phyloP scores from a whole-genome alignment of 768 basidiomycete genomes.

The Dioszegia hungarica region DNA sequence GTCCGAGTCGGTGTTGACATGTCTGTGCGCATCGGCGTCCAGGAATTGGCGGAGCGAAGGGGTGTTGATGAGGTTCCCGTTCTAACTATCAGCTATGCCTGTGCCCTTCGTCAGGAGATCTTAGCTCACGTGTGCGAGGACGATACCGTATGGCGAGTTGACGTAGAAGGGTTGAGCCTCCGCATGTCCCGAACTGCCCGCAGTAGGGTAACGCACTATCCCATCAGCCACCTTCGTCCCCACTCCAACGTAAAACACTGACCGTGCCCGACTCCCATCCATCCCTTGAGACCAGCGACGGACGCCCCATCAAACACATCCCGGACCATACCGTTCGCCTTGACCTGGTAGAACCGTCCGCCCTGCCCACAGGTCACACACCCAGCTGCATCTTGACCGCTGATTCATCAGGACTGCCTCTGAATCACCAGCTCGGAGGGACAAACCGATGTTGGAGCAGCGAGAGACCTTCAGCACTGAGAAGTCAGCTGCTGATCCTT shows the following conservation, averaged over 20 bases:
- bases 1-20: slow-evolving; percentile 98
- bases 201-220: slow-evolving; percentile 92
- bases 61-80: slow-evolving; percentile 97
- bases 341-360: slow-evolving; percentile 95
- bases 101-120: neutral
- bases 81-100: slow-evolving; percentile 54
- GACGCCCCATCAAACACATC: slow-evolving; percentile 85
- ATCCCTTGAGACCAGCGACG: slow-evolving; percentile 71
- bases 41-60: slow-evolving; percentile 78
- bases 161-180: slow-evolving; percentile 99
- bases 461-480: slow-evolving; percentile 74
- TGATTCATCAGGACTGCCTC: slow-evolving; percentile 2
- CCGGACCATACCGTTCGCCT: slow-evolving; percentile 98
- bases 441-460: slow-evolving; percentile 74
- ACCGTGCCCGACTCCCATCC: slow-evolving; percentile 99
- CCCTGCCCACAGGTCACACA: slow-evolving; percentile 93
- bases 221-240: neutral
- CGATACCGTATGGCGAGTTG: slow-evolving; percentile 99
- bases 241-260: slow-evolving; percentile 18
- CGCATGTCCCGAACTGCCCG: slow-evolving; percentile 91
- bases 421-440: neutral
- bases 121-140: slow-evolving; percentile 82
- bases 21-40: slow-evolving; percentile 92
- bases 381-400: slow-evolving; percentile 97
- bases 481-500: neutral